Conservation (phyloP, 441 rosid species). For the Euphorbia celastroides region DNA sequence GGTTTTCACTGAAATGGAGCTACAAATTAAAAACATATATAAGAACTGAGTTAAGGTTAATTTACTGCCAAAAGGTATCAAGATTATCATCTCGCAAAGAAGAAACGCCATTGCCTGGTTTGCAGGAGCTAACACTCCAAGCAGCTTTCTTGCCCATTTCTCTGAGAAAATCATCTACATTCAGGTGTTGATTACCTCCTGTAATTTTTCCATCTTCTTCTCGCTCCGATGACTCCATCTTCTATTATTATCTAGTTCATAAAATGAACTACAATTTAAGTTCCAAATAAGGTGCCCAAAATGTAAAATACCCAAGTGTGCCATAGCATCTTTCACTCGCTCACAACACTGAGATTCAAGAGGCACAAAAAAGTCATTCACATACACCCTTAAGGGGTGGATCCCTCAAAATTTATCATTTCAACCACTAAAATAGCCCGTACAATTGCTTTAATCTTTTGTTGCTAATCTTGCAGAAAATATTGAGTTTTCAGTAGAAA, state of each 20-base stretch:
- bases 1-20: neutral
- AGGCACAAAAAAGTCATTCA: too few species aligned
- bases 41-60: neutral
- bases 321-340: too few species aligned
- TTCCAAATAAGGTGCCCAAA: neutral
- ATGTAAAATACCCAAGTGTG: neutral
- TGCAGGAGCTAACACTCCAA: slow-evolving; percentile 97
- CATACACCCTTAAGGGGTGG: too few species aligned
- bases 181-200: slow-evolving; percentile 59
- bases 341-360: too few species aligned
- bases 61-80: slow-evolving; percentile 87
- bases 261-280: neutral
- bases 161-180: slow-evolving; percentile 69
- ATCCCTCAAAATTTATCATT: too few species aligned
- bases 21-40: neutral
- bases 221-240: slow-evolving; percentile 78
- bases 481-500: too few species aligned
- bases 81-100: slow-evolving; percentile 82
- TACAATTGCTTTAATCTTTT: too few species aligned
- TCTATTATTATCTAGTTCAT: neutral
- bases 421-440: too few species aligned
- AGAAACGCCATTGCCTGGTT: slow-evolving; percentile 83
- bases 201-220: slow-evolving; percentile 90
- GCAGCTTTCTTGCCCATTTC: slow-evolving; percentile 94
- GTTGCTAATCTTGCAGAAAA: too few species aligned